Percentiles rank a stretch among this genome's conserved stretches.
Conservation (phyloP, 2,329 filamentous ascomycete species). For the Clonostachys byssicola region DNA sequence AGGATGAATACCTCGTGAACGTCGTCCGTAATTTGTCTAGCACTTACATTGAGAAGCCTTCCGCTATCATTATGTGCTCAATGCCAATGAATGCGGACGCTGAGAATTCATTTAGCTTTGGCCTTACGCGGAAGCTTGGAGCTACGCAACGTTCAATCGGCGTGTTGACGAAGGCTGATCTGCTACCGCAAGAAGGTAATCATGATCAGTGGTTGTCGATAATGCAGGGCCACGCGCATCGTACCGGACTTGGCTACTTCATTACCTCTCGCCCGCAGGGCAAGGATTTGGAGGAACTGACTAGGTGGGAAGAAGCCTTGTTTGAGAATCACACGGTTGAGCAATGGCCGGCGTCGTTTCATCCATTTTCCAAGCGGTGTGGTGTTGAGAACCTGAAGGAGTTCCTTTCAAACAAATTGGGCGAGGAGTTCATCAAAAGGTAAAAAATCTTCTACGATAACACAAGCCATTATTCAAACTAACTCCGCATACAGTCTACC, state of each 20-base stretch:
- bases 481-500: slow-evolving; percentile 33
- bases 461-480: slow-evolving; percentile 8
- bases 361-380: slow-evolving; percentile 39
- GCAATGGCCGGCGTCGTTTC: slow-evolving; percentile 45
- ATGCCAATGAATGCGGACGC: slow-evolving; percentile 76
- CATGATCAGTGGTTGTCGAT: slow-evolving; percentile 57
- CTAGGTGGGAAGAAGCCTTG: slow-evolving; percentile 45
- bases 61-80: slow-evolving; percentile 73
- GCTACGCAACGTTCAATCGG: slow-evolving; percentile 62
- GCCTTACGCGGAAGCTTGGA: slow-evolving; percentile 52
- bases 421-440: slow-evolving; percentile 49
- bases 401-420: slow-evolving; percentile 48
- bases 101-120: slow-evolving; percentile 68
- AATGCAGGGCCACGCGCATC: slow-evolving; percentile 56
- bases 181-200: slow-evolving; percentile 48
- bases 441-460: slow-evolving; percentile 12
- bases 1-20: slow-evolving; percentile 64
- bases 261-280: slow-evolving; percentile 65
- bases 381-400: slow-evolving; percentile 48
- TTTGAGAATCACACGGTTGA: slow-evolving; percentile 34
- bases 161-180: slow-evolving; percentile 82
- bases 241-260: slow-evolving; percentile 72
- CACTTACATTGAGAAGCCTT: slow-evolving; percentile 64
- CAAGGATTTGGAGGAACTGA: slow-evolving; percentile 47
- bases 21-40: slow-evolving; percentile 69